Evolutionary conservation across 2,329 filamentous ascomycete species (phyloP).

Genomic region (Alternaria brassicae): DNA sequence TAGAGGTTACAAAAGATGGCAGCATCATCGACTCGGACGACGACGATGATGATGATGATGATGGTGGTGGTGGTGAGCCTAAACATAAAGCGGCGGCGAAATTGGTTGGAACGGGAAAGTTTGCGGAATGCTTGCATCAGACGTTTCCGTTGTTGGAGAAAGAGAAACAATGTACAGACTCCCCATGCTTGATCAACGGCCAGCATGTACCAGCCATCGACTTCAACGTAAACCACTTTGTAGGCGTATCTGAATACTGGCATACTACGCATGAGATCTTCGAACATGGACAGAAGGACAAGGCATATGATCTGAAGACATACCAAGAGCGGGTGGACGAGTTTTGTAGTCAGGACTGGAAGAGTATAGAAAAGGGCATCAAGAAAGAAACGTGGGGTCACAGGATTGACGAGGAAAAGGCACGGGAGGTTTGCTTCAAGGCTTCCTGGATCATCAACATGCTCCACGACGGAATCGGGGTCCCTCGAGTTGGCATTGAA

Average conservation of each 20-base stretch:
- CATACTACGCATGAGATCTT: slow-evolving; percentile 97
- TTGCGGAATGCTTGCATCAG: slow-evolving; percentile 80
- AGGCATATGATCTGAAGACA: slow-evolving; percentile 86
- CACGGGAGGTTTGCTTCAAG: slow-evolving; percentile 93
- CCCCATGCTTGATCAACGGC: slow-evolving; percentile 88
- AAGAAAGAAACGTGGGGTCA: slow-evolving; percentile 73
- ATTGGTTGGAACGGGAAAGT: slow-evolving; percentile 83
- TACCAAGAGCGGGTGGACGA: slow-evolving; percentile 85
- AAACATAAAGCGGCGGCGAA: slow-evolving; percentile 50
- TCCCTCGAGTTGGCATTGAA: slow-evolving; percentile 85
- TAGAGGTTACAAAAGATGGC: slow-evolving; percentile 77
- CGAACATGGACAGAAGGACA: slow-evolving; percentile 73
- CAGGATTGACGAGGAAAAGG: slow-evolving; percentile 75
- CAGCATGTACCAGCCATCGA: slow-evolving; percentile 94
- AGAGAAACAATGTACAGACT: slow-evolving; percentile 80
- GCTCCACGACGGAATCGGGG: slow-evolving; percentile 92
- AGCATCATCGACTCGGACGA: slow-evolving; percentile 59
- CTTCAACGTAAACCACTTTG: slow-evolving; percentile 96
- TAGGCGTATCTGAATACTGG: slow-evolving; percentile 98
- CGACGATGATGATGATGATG: slow-evolving; percentile 50
- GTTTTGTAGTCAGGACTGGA: slow-evolving; percentile 87
- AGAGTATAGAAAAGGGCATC: slow-evolving; percentile 72
- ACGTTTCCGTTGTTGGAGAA: slow-evolving; percentile 90
- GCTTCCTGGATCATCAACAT: slow-evolving; percentile 98
- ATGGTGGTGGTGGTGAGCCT: slow-evolving; percentile 41